Evolutionary conservation across 768 basidiomycete species (phyloP), one percentile per base, ranked within the genome.

Genomic region (Panus rudis): DNA sequence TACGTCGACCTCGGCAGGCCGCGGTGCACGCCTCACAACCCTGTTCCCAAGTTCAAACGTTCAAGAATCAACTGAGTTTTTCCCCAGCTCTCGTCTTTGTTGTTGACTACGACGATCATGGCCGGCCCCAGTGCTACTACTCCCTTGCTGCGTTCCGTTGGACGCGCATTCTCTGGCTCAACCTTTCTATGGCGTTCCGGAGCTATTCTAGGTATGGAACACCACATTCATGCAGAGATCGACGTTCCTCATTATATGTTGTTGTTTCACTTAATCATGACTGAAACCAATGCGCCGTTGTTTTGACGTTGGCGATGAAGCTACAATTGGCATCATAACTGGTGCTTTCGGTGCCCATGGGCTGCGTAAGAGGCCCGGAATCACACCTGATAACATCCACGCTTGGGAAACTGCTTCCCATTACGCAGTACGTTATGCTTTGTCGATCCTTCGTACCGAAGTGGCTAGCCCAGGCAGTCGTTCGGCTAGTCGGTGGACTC

Each of bases 281-380:
- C 25, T 23, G 17, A 17, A 16, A 33, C 33, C 13, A 14, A 13
- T 7, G n/a, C 32, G 23, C 17, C 14, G 22, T 23, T 10, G 14
- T 22, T 0, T 6, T 12, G 2, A 30, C 28, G 22, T 5, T 10
- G 17, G 14, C 40, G 24, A 26, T n/a, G n/a, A 58, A 66, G 72
- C 66, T 22, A 59, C 72, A 10, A 39, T 58, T 35, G 82, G 84
- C 25, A 74, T 83, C 51, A 47, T 76, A 21, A 58, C 75, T 22
- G 81, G 80, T 6, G 84, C 83, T 35, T 84, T 85, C 58, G 84
- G 84, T 51, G 66, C 78, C 10, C 84, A 87, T 58, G 76, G 63
- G 10, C 67, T 87, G 43, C 69, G 69, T 48, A 57, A 61, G n/a
- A 60, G 66, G 33, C 53, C 63, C 14, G 72, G 71, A 0, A 66